Base-by-base conservation (phyloP, 495 filamentous ascomycete species). In the Astrothelium macrocarpum region DNA sequence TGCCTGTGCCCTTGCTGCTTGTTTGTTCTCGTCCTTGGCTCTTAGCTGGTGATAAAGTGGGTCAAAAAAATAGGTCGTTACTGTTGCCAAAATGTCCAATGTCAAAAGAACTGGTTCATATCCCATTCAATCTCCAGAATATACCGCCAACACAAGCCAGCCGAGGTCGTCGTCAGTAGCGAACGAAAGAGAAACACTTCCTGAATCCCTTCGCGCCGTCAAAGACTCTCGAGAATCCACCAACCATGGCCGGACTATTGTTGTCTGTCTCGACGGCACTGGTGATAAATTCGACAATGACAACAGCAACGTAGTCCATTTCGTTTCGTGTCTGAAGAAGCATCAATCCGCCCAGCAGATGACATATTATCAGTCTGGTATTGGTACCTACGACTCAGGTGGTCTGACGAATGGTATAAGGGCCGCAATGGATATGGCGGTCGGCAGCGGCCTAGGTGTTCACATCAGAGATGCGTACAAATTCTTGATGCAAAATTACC, bases 281-380 rank as follows among this genome's bases (percentile, higher is more conserved):
- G 75, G 75, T 31, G 74, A 76, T 58, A 67, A 73, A 53, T 77
- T 75, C 65, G 74, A 78, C 63, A 68, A 65, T 28, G 75, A 78
- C 46, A 78, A 78, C 59, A 74, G 71, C 66, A 78, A 78, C 65
- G 72, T 76, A 2, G 74, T 78, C 34, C 68, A 78, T 46, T 72
- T 78, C 36, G 69, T 76, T 23, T 71, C 71, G 1, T 74, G 73
- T 58, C 68, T 77, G 32, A 76, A 78, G 65, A 78, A 78, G 65
- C 69, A 73, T 53, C 64, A 69, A 42, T 53, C 65, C n/a, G 64
- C 65, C 2, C 61, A 59, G 53, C 76, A 78, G 63, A 62, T 77
- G 34, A 73, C 72, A 0, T 78, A 78, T 62, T 78, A 76, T 62
- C 76, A 78, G 64, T 70, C 73, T 56, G 73, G 76, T 12, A 76